These are phyloP conservation scores for Monosporascus sp. DNA, from an alignment of 2,329 filamentous ascomycete species.

Conservation along the genomic window DNA sequence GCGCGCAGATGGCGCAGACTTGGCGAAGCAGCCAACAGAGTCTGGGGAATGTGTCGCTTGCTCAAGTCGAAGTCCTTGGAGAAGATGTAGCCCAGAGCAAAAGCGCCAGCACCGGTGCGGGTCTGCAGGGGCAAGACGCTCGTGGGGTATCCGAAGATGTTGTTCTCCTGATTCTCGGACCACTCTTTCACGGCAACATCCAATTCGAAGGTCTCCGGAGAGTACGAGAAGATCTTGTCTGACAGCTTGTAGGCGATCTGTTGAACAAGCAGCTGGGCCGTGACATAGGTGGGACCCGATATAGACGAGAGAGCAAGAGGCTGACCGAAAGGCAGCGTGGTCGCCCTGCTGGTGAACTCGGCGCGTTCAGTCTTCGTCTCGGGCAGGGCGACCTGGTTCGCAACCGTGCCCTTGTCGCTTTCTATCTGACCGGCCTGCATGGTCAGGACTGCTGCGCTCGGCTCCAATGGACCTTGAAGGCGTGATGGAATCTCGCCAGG, in stretches of 20 bases:
- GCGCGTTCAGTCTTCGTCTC: constrained; percentile 25
- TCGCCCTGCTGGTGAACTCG: constrained; percentile 39
- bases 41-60: constrained; percentile 88
- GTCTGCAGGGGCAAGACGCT: constrained; percentile 78
- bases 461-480: constrained; percentile 7
- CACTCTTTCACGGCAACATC: constrained; percentile 78
- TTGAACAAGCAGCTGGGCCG: constrained; percentile 88
- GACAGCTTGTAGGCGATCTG: constrained; percentile 93
- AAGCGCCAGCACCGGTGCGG: constrained; percentile 78
- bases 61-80: constrained; percentile 90
- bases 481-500: constrained; percentile 5
- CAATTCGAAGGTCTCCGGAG: constrained; percentile 86
- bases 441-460: constrained; percentile 6
- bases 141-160: constrained; percentile 77
- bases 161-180: constrained; percentile 64
- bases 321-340: constrained; percentile 54
- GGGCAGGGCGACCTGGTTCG: constrained; percentile 24
- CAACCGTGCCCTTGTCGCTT: constrained; percentile 26
- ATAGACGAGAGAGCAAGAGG: constrained; percentile 55
- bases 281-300: constrained; percentile 85
- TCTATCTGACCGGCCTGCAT: constrained; percentile 35
- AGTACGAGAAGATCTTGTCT: constrained; percentile 97
- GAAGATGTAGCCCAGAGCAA: constrained; percentile 95
- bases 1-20: constrained; percentile 74
- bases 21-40: constrained; percentile 79